Evolutionary conservation across 2,329 filamentous ascomycete genomes (phyloP), one percentile per base, ranked within the genome.

Genomic region (Xylariaceae sp.): DNA sequence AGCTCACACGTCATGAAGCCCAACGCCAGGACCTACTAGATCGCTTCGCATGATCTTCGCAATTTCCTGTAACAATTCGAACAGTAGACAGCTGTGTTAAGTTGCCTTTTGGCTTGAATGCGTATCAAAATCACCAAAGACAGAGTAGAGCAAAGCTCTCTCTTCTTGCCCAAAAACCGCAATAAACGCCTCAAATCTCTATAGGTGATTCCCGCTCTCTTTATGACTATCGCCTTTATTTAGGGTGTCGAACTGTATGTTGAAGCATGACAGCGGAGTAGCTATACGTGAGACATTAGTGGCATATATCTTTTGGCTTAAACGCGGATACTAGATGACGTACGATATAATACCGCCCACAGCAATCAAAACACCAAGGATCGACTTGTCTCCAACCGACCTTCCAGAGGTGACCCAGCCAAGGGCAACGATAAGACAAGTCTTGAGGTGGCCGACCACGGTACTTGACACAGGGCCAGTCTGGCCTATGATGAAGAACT

Each of bases 361-460:
- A 5, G 82, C 83, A 55, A 83, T 67, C 5, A 82, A 67, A 27
- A 85, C 79, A 20, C 82, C 82, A 36, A 81, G 58, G 18, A 84
- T 68, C 4, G 79, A 79, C 67, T 77, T 81, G 63, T 84, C 81
- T 11, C 77, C 77, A 23, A 83, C 77, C 8, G 77, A 76, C n/a
- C 81, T 72, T 7, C 82, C 80, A 9, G 79, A 83, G 0, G 73
- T 75, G 50, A 75, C 72, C 84, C 84, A 87, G 24, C 84, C 84
- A 4, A 87, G 70, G 15, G 79, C 78, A n/a, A 87, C 83, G 59
- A 87, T 86, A 4, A 80, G 80, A 62, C 83, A 86, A 0, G 84
- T 87, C 71, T 87, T 87, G 29, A 85, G 73, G 62, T 87, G 84
- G 0, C 84, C 85, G 13, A 87, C 83, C 1, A 88, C 83, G 0